Percentiles rank a stretch among this genome's conserved stretches.
phyloP scores from a whole-genome alignment of 2,329 filamentous ascomycete species.

The Helicocarpus griseus region DNA sequence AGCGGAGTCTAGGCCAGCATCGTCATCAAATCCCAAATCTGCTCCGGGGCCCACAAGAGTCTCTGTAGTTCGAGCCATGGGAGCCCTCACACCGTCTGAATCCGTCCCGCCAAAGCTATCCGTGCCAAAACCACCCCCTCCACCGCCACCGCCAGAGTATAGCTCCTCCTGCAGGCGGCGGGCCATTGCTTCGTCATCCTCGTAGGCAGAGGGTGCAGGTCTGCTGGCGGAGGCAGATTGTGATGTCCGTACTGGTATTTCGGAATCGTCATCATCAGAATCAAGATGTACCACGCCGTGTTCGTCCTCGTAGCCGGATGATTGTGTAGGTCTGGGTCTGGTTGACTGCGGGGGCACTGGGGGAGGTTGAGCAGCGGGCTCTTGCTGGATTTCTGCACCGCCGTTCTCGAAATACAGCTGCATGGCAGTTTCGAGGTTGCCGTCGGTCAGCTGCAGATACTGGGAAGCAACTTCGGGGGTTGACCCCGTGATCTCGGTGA shows the following conservation, averaged over 20 bases:
- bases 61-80: slow-evolving; percentile 84
- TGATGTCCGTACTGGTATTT: slow-evolving; percentile 23
- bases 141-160: slow-evolving; percentile 60
- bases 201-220: slow-evolving; percentile 45
- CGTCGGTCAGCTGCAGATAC: slow-evolving; percentile 77
- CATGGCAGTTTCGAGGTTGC: slow-evolving; percentile 75
- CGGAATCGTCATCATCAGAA: slow-evolving; percentile 59
- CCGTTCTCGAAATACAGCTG: slow-evolving; percentile 85
- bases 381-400: slow-evolving; percentile 50
- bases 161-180: slow-evolving; percentile 85
- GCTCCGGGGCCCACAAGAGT: slow-evolving; percentile 69
- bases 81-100: slow-evolving; percentile 66
- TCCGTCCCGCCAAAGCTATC: slow-evolving; percentile 34
- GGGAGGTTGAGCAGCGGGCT: slow-evolving; percentile 19
- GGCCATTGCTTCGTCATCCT: slow-evolving; percentile 91
- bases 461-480: slow-evolving; percentile 64
- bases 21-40: slow-evolving; percentile 40
- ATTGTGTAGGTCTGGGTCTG: slow-evolving; percentile 23
- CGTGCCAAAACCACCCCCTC: too few species aligned
- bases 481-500: slow-evolving; percentile 72
- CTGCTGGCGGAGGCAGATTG: slow-evolving; percentile 21
- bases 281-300: slow-evolving; percentile 63
- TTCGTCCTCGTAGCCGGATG: slow-evolving; percentile 42
- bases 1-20: slow-evolving; percentile 50
- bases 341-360: slow-evolving; percentile 26